These are phyloP conservation scores for Populus hybrid DNA, from an alignment of 441 rosid genomes.

Conservation along the genomic window DNA sequence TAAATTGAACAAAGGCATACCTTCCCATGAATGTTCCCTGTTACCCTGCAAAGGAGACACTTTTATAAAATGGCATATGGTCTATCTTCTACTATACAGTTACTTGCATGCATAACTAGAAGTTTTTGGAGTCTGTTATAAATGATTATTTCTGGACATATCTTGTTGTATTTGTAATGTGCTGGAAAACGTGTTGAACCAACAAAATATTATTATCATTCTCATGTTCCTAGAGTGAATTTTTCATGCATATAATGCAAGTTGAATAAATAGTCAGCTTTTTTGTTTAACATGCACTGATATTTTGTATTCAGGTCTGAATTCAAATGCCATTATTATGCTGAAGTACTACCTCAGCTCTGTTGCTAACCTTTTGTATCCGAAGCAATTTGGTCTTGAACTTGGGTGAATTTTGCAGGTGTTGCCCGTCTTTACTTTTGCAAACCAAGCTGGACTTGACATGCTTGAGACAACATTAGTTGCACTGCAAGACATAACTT, in stretches of 20 bases:
- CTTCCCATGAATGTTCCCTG: neutral
- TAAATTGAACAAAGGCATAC: neutral
- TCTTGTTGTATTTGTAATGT: neutral
- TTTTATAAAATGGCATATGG: too few relatives aligned
- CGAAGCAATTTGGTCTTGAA: constrained; percentile 1
- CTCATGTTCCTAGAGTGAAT: neutral
- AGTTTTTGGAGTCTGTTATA: neutral
- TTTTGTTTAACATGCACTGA: neutral
- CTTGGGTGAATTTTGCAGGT: constrained; percentile 40
- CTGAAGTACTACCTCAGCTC: neutral
- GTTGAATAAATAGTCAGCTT: neutral
- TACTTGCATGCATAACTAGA: too few relatives aligned
- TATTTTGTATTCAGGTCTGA: neutral
- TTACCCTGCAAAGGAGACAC: neutral
- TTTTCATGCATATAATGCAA: neutral
- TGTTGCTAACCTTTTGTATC: neutral
- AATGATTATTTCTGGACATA: neutral
- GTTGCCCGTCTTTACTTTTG: constrained; percentile 84
- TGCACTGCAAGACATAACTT: constrained; percentile 80
- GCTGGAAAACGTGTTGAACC: neutral
- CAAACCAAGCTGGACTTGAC: constrained; percentile 98
- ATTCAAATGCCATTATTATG: neutral
- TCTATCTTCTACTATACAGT: too few relatives aligned
- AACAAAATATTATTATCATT: neutral
- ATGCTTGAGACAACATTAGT: constrained; percentile 96